Conservation (phyloP, 2,329 filamentous ascomycete genomes). For the Nigrospora oryzae region DNA sequence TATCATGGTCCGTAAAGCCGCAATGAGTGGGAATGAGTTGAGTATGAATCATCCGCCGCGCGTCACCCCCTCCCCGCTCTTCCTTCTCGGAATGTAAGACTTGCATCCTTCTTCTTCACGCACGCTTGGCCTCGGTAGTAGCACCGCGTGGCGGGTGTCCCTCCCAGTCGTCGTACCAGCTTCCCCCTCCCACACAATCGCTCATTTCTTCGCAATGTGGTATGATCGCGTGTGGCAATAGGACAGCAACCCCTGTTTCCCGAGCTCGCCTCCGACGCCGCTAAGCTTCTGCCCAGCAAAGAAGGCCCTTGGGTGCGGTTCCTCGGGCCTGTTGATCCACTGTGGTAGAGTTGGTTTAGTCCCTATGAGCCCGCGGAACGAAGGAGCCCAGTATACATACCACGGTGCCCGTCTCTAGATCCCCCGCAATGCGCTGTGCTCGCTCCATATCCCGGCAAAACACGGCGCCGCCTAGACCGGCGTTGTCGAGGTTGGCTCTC, state of each 20-base stretch:
- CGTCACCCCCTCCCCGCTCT: too few relatives aligned
- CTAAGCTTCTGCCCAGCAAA: conserved; percentile 24
- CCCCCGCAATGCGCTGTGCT: conserved; percentile 41
- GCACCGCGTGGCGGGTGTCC: too few relatives aligned
- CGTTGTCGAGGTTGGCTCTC: conserved; percentile 82
- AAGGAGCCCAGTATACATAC: background rate
- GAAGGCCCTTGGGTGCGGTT: conserved; percentile 20
- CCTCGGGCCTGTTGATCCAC: conserved; percentile 44
- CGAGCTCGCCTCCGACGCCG: conserved; percentile 23
- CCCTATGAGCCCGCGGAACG: too few relatives aligned
- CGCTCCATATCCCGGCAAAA: conserved; percentile 44
- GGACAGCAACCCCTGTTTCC: conserved; percentile 21
- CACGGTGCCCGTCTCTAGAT: conserved; percentile 48
- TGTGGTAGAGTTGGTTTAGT: background rate
- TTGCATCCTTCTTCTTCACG: too few relatives aligned
- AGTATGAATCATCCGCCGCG: too few relatives aligned
- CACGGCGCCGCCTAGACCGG: conserved; percentile 66
- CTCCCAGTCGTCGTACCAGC: too few relatives aligned
- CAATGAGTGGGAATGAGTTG: too few relatives aligned
- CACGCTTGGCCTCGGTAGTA: too few relatives aligned
- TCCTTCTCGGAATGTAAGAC: too few relatives aligned
- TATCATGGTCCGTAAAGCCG: too few relatives aligned
- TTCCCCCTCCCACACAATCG: too few relatives aligned
- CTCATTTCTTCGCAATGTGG: conserved; percentile 17
- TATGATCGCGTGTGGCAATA: conserved; percentile 22